Base-by-base conservation (phyloP, 148 eudicot genomes). In the Rhododendron ferrugineum region DNA sequence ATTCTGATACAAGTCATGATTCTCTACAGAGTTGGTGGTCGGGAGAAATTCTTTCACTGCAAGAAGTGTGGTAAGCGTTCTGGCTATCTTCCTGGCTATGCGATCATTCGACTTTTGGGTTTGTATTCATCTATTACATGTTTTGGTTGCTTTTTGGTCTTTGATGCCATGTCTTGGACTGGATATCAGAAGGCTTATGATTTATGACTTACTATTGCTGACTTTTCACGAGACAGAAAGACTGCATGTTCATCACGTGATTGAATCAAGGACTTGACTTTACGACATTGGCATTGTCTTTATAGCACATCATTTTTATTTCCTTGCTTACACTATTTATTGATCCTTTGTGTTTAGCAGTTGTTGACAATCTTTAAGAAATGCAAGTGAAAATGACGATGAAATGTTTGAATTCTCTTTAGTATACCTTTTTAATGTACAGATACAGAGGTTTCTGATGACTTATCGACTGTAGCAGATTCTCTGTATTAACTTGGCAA, bases 1-100 rank as follows among this genome's bases (percentile, higher is more conserved):
- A 28, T 72, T 77, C 16, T 84, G 72, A 62, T 47, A 82, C 79
- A 32, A 74, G 78, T 82, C 47, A 70, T 44, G 36, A 28, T 89
- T 88, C 85, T 86, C 85, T 86, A 30, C 95, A 96, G 99, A 91
- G 99, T 96, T 52, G 98, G 99, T 82, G 99, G 99, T 73, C 97
- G 93, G 42, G 94, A 93, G 15, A 96, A 91, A 68, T 96, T 87
- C 91, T 96, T 94, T 87, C 99, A 96, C 85, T 96, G 99, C 94
- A 90, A 85, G 37, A 96, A 94, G 83, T 96, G 99, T 84, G 98
- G 99, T 94, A 91, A 86, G 98, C 56, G 47, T 64, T 88, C 83
- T 30, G 56, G 54, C 28, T 85, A 54, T 85, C 70, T 84, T 87
- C 13, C 52, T 66, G 83, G 73, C 66, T 83, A 28, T 32, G 28